Conservation (phyloP, 2,329 filamentous ascomycete species). For the Venturia carpophila region DNA sequence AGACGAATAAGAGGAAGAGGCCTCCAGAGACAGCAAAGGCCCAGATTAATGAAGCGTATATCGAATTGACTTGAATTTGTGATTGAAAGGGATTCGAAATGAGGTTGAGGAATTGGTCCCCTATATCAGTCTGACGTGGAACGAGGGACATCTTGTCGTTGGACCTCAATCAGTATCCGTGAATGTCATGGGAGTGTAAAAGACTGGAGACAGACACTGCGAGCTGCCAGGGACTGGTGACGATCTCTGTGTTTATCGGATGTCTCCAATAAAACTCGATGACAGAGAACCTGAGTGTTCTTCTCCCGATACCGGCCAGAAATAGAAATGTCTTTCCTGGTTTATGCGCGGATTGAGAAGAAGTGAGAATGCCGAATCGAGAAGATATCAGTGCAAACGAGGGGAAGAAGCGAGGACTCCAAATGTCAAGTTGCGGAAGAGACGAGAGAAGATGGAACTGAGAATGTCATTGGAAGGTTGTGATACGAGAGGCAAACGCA, state of each 20-base stretch:
- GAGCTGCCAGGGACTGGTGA: background rate
- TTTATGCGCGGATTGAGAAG: background rate
- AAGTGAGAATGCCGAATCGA: background rate
- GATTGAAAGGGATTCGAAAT: conserved; percentile 18
- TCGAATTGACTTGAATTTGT: conserved; percentile 45
- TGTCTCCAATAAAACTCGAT: background rate
- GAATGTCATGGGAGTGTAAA: background rate
- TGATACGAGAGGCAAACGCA: background rate
- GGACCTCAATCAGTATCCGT: background rate
- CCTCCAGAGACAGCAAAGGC: conserved; percentile 67
- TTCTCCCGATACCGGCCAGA: background rate
- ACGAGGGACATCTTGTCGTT: background rate
- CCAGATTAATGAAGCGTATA: conserved; percentile 71
- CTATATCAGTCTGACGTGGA: conserved; percentile 5
- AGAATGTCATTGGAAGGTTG: background rate
- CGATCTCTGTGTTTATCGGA: background rate
- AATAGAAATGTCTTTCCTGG: background rate
- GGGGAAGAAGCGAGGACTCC: background rate
- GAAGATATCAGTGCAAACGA: background rate
- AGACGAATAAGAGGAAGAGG: conserved; percentile 74
- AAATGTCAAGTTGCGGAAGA: background rate
- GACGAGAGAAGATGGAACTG: background rate
- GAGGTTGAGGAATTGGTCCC: conserved; percentile 14
- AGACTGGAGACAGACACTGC: background rate
- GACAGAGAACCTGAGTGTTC: background rate